Evolutionary conservation across 139 green algal species (phyloP), one percentile per base, ranked within the genome.

Genomic region (Ettlia oleoabundans): DNA sequence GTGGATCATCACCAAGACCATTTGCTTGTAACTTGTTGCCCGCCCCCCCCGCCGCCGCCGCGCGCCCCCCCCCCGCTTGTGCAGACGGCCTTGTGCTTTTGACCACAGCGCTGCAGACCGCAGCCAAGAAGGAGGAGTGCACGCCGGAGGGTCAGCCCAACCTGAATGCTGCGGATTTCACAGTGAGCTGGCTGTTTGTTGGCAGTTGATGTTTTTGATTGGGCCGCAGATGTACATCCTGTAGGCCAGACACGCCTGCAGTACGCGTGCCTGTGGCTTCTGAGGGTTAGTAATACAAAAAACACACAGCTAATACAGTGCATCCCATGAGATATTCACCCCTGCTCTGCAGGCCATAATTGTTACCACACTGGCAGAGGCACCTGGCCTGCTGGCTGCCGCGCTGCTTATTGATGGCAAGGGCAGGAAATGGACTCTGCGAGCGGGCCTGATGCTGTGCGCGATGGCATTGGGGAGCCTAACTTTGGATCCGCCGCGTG

Each of bases 11-110:
- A n/a, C n/a, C n/a, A n/a, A n/a, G n/a, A n/a, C n/a, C n/a, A n/a
- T n/a, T 10, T 38, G 40, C 53, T 53, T 52, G 47, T 28, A 32
- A 15, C 15, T 22, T n/a, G 18, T n/a, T 65, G 18, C 55, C 15
- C 55, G 28, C 18, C 55, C 21, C 18, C 21, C 55, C 15, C 30
- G 15, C 55, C 21, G 28, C 21, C 30, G 18, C 18, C 55, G 5
- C 55, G 30, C 21, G 55, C 15, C 28, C 55, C 15, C 55, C 43
- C 85, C 94, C 75, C 72, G 70, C 9, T 95, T 95, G 82, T 97
- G 21, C 55, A 65, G 55, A 97, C 70, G 94, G 94, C 21, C 38
- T 95, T 22, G 94, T 97, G 33, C 82, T 96, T 35, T 85, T 97
- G 6, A 93, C 89, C 3, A 93, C 89, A 0, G 76, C 88, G 64